Base-by-base conservation (phyloP, 2,329 filamentous ascomycete genomes). In the Tolypocladium inflatum region DNA sequence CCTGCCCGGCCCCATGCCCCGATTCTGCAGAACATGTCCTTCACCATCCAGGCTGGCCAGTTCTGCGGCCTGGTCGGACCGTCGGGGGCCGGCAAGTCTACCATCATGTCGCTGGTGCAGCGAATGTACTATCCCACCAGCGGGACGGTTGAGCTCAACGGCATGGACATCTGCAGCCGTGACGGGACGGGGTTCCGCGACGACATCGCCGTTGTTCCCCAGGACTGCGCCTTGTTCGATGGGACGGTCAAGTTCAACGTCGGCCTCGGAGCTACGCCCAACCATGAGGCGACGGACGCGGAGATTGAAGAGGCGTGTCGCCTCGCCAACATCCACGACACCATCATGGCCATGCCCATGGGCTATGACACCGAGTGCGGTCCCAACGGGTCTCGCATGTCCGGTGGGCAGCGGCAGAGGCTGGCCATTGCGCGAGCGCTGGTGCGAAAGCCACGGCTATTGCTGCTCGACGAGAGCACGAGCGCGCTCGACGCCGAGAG, bases 381-480 rank as follows among this genome's bases (percentile, higher is more conserved):
- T 8, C 86, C 88, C n/a, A 86, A 88, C 61, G 89, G 88, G 2
- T 86, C 87, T 0, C 80, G 86, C 26, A 73, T 95, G 3, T 91
- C 88, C 0, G 90, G 90, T 2, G 91, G 91, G 0, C 90, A 95
- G 69, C 83, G 86, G 19, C 90, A 95, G 70, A 81, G 90, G 1
- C 73, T 95, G 17, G 85, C 86, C 0, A 92, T 96, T 66, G 90
- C 91, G 0, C 80, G 90, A 30, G 89, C 90, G 0, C 76, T 93
- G 3, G 80, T 91, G 3, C 81, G 90, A 0, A 80, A 83, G 61
- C 90, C 90, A 0, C 80, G 86, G 53, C 78, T 95, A 1, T 72
- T 95, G 21, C 81, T 96, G 43, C 78, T 95, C 0, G 91, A 96
- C 65, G 90, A 95, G 75, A 88, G 88, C 37, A 95, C 90, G 0